Base-by-base conservation (phyloP, 768 basidiomycete genomes). In the Boletus coccyginus region DNA sequence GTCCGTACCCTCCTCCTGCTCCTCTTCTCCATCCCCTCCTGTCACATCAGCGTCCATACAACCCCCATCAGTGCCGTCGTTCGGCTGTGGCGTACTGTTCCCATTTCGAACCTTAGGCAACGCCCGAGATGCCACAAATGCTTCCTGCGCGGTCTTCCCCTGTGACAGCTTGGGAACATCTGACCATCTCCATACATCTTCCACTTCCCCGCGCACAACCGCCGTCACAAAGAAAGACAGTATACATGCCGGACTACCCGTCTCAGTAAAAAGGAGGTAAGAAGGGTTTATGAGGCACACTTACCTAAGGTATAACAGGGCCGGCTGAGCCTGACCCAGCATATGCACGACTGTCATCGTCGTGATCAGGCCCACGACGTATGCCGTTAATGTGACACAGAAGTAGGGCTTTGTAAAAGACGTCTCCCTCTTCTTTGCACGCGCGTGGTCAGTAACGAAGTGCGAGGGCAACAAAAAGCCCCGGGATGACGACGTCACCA, bases 311-410 rank as follows among this genome's bases (percentile, higher is more conserved):
- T 98, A 99, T 44, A 99, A 75, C 52, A 99, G 73, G 2, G 96
- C 96, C 1, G 96, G 96, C 64, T 99, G 96, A 4, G 91, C 93
- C 8, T 78, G 79, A 33, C 78, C 76, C 62, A 84, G 87, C 40
- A 73, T 66, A 66, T 96, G 91, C 94, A 97, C 93, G 24, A 95
- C 90, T 0, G 70, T 65, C 83, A 97, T 92, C 9, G 95, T 95
- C 14, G 77, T 78, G 17, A 76, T 70, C 33, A 98, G 80, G 2
- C 92, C 94, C 36, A 76, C 53, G 21, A 87, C 73, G 71, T 98
- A 98, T 24, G 87, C 92, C 6, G 73, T 58, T 52, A 98, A 67
- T 36, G 81, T 77, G 11, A 87, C 79, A 40, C 68, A 74, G 70
- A 97, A 98, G 73, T 94, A 97, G 0, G 88, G 85, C 71, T 86